Conservation (phyloP, 2,329 filamentous ascomycete genomes). For the Cladophialophora psammophila region DNA sequence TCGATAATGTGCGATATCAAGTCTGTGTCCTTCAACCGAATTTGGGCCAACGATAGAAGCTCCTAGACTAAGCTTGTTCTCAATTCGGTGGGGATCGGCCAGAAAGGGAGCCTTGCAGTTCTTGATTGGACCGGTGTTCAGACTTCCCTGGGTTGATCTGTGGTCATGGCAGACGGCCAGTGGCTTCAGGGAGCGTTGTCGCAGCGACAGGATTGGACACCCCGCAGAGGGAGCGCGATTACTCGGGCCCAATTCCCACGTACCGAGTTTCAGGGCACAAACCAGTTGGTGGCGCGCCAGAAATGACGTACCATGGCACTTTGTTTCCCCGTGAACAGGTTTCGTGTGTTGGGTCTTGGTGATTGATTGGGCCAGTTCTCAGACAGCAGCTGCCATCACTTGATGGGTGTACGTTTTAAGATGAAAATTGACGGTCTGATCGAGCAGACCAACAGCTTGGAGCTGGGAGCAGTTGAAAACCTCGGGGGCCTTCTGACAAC, state of each 20-base stretch:
- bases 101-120: slow-evolving; percentile 5
- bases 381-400: neutral
- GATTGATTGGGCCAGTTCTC: neutral
- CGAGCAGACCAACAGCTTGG: neutral
- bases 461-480: neutral
- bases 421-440: neutral
- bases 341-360: neutral
- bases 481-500: neutral
- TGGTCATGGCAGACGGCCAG: neutral
- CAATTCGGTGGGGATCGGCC: slow-evolving; percentile 1
- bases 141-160: neutral
- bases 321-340: slow-evolving; percentile 4
- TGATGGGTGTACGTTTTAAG: neutral
- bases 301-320: neutral
- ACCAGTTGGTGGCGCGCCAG: neutral
- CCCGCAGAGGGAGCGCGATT: neutral
- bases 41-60: neutral
- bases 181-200: neutral
- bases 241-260: neutral
- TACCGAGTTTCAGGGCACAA: slow-evolving; percentile 6
- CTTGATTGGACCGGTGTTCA: slow-evolving; percentile 11
- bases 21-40: neutral
- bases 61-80: neutral
- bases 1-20: neutral
- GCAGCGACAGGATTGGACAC: slow-evolving; percentile 13